A percentile compares a stretch with the other conserved stretches of the same genome.
Conservation (phyloP, 208 protist genomes). For the Acanthamoeba triangularis region DNA sequence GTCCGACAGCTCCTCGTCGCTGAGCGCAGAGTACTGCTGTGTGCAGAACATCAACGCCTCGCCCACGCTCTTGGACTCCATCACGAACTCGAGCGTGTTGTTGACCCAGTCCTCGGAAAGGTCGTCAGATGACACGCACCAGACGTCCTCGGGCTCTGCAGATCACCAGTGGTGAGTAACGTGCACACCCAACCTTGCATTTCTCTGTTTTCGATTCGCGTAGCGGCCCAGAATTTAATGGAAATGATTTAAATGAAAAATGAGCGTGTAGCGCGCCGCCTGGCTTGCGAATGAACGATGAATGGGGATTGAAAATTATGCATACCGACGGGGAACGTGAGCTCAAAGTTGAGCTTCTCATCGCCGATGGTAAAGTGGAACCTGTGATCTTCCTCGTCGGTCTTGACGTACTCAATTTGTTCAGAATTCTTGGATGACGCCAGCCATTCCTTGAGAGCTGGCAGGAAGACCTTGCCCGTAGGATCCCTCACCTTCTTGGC, state of each 20-base stretch:
- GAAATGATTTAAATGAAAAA: not conserved
- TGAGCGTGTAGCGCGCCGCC: not conserved
- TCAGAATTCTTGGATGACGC: not conserved
- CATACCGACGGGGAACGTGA: not conserved
- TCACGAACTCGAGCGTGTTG: constrained; percentile 20
- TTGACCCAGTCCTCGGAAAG: constrained; percentile 33
- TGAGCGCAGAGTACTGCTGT: constrained; percentile 18
- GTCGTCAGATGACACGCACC: constrained; percentile 35
- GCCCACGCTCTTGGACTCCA: not conserved
- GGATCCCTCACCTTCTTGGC: not conserved
- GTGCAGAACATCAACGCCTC: constrained; percentile 6
- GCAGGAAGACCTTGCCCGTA: not conserved
- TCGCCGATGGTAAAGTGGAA: constrained; percentile 49
- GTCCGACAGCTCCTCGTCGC: constrained; percentile 26
- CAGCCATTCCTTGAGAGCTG: constrained; percentile 22
- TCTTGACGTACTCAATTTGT: constrained; percentile 43
- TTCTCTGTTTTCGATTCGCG: too few species aligned
- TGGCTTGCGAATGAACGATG: not conserved
- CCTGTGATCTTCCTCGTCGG: constrained; percentile 4
- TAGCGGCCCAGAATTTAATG: not conserved
- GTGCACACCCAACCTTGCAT: too few species aligned
- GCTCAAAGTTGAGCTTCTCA: constrained; percentile 5
- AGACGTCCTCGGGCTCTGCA: constrained; percentile 23
- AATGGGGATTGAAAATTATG: not conserved
- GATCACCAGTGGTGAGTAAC: not conserved